Conservation (phyloP, 306 rosid species). For the Cicer cuneatum region DNA sequence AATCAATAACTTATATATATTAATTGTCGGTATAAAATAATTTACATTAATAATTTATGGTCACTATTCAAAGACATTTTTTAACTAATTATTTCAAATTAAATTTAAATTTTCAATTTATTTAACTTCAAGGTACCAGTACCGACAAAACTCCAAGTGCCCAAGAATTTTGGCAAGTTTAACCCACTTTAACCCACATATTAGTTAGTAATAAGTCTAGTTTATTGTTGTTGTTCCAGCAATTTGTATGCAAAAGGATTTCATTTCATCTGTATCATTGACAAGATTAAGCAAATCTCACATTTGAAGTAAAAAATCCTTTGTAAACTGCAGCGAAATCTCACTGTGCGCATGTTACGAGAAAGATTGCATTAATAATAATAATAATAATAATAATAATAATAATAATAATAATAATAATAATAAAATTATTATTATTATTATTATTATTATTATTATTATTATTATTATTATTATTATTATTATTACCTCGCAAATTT, state of each 20-base stretch:
- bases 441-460: background rate
- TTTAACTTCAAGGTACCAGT: too few species aligned
- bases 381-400: too few species aligned
- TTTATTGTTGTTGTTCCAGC: background rate
- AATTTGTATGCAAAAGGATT: conserved; percentile 15
- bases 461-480: background rate
- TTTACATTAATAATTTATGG: too few species aligned
- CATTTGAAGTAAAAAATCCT: conserved; percentile 10
- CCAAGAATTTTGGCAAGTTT: too few species aligned
- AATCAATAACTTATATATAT: too few species aligned
- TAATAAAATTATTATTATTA: too few species aligned
- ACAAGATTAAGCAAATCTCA: conserved; percentile 43
- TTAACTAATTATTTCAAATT: too few species aligned
- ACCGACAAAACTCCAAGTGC: too few species aligned
- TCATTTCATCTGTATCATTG: background rate
- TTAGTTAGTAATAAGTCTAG: background rate
- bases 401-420: too few species aligned
- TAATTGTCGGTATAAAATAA: too few species aligned
- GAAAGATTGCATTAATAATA: conserved; percentile 36
- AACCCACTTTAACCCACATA: background rate
- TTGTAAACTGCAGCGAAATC: conserved; percentile 32
- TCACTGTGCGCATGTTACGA: conserved; percentile 1
- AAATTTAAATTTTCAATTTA: too few species aligned
- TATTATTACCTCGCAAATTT: background rate
- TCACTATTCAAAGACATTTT: too few species aligned